A percentile compares a stretch with the other conserved stretches of the same genome.
These are phyloP conservation scores for Suhomyces wounanorum DNA, from an alignment of 1,139 yeast genomes.

Conservation along the genomic window DNA sequence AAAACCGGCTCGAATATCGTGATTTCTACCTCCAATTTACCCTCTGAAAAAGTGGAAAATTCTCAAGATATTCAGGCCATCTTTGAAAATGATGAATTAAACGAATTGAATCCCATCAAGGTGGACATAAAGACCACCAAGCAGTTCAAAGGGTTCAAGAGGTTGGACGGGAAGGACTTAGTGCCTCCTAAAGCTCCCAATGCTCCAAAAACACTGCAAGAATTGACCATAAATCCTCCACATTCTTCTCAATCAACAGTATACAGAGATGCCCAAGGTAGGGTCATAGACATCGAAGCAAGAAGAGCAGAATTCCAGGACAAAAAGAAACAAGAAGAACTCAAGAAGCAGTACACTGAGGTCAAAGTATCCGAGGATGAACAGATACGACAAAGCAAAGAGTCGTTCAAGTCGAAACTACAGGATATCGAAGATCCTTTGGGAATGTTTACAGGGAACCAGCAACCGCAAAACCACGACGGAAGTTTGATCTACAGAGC, in stretches of 20 bases:
- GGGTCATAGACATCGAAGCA: constrained; percentile 44
- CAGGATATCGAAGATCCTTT: constrained; percentile 70
- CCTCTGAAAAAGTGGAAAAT: background rate
- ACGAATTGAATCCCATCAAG: constrained; percentile 25
- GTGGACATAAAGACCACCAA: constrained; percentile 19
- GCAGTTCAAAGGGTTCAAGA: constrained; percentile 35
- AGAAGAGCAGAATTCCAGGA: constrained; percentile 28
- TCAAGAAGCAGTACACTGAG: constrained; percentile 33
- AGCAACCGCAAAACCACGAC: background rate
- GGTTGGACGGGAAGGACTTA: constrained; percentile 36
- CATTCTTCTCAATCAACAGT: constrained; percentile 41
- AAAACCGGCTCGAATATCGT: constrained; percentile 15
- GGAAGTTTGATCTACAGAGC: constrained; percentile 32
- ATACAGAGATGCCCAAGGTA: constrained; percentile 62
- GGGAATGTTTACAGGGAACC: constrained; percentile 39
- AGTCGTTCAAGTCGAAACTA: constrained; percentile 28
- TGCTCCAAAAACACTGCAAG: background rate
- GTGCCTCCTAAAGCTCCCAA: background rate
- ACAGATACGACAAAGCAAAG: constrained; percentile 24
- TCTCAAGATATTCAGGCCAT: constrained; percentile 12
- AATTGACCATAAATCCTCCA: background rate
- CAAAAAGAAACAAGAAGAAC: constrained; percentile 28
- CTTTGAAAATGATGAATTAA: constrained; percentile 22
- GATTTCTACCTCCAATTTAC: constrained; percentile 21
- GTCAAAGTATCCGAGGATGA: constrained; percentile 44